Evolutionary conservation across 345 rosid species (phyloP), one percentile per base, ranked within the genome.

Genomic region (Euclidium syriacum): DNA sequence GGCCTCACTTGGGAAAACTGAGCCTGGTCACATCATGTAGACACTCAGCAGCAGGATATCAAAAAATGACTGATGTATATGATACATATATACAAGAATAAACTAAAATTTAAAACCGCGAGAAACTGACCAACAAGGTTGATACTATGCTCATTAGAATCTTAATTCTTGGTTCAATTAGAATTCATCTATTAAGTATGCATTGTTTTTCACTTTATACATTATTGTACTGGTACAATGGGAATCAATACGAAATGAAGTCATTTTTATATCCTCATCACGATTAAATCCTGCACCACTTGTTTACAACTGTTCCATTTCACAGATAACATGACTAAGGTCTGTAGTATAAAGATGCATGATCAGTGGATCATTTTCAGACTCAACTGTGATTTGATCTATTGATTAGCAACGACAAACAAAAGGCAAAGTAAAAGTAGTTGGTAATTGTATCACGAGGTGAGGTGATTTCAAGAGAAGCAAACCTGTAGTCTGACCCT

Each of bases 1-100:
- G 95, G 96, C 64, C 87, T 79, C 81, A 83, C 71, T 70, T 85
- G 99, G 48, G 97, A 80, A 78, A 92, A 89, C 47, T 92, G 98
- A 52, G 94, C 98, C 98, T 89, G 77, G 58, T 71, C 40, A 29
- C 46, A 62, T 62, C 58, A 57, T 48, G 40, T 25, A 55, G 9
- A 34, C 12, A 35, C 8, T 65, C 35, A 65, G 54, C 23, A 54
- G 26, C 20, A 54, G 11, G 12, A 53, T 15, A 44, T 15, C 5
- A n/a, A 38, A 26, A 0, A 3, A 16, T 4, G 3, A 54, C n/a
- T 24, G 6, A 24, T 17, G 5, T 32, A n/a, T 44, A 20, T 35
- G 10, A 43, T 2, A 19, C 17, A 52, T 4, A 64, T 4, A 64
- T 42, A 65, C 38, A 17, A 65, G 44, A 12, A 25, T 23, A 54